Conservation (phyloP, 2,329 filamentous ascomycete genomes). For the Pyrenophora teres region DNA sequence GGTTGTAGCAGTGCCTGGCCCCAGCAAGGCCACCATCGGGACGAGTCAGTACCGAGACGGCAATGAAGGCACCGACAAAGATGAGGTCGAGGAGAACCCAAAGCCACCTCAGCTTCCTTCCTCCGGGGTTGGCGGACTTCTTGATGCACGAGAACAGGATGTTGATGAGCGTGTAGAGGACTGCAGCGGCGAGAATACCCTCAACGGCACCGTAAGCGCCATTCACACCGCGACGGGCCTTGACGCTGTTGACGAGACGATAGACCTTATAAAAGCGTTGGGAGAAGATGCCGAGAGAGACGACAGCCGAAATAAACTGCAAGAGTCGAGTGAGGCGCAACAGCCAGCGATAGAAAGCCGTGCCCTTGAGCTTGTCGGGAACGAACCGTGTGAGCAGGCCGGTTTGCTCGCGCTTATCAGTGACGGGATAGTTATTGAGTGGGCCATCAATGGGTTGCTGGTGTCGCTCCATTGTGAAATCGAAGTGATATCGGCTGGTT, state of each 20-base stretch:
- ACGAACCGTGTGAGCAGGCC: slow-evolving; percentile 41
- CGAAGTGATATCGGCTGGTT: too few species aligned
- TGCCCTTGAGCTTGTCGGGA: slow-evolving; percentile 29
- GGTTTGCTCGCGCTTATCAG: slow-evolving; percentile 28
- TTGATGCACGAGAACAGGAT: slow-evolving; percentile 45
- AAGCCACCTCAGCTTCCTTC: slow-evolving; percentile 46
- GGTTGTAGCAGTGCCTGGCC: slow-evolving; percentile 39
- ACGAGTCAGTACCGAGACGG: slow-evolving; percentile 49
- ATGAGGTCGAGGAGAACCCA: slow-evolving; percentile 48
- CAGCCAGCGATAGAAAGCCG: slow-evolving; percentile 32
- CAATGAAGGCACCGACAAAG: slow-evolving; percentile 51
- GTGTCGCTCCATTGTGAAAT: slow-evolving; percentile 11
- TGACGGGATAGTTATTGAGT: slow-evolving; percentile 20
- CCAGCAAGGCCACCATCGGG: slow-evolving; percentile 45
- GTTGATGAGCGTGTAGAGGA: slow-evolving; percentile 50
- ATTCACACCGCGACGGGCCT: slow-evolving; percentile 33
- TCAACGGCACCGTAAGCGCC: slow-evolving; percentile 50
- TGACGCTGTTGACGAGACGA: slow-evolving; percentile 44
- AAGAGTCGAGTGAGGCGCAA: slow-evolving; percentile 48
- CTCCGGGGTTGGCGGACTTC: slow-evolving; percentile 35
- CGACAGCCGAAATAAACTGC: slow-evolving; percentile 52
- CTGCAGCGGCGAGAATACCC: slow-evolving; percentile 53
- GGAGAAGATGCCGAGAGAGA: slow-evolving; percentile 54
- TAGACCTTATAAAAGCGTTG: slow-evolving; percentile 49
- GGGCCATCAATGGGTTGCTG: slow-evolving; percentile 19